Conservation (phyloP, 129 eudicot species). For the Chrysanthemum makinoi region DNA sequence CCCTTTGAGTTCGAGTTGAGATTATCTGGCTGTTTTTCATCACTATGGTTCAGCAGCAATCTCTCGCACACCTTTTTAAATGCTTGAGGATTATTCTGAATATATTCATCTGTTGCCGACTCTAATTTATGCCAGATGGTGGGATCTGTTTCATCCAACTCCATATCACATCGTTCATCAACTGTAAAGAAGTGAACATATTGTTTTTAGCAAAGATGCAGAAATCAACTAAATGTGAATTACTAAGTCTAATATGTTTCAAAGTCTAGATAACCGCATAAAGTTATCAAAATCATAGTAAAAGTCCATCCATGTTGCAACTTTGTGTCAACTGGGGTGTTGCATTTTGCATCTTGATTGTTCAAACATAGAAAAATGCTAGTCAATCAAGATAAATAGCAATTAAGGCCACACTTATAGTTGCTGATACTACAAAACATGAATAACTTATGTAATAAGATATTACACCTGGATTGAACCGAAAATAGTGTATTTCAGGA, state of each 20-base stretch:
- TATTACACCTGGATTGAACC: constrained; percentile 89
- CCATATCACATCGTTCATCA: constrained; percentile 99
- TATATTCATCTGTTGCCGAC: constrained; percentile 83
- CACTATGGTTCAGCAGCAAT: constrained; percentile 61
- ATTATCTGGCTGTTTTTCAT: constrained; percentile 57
- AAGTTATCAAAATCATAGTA: no score
- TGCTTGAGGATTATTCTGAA: constrained; percentile 54
- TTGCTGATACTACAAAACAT: background rate
- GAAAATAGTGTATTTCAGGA: constrained; percentile 89
- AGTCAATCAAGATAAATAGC: background rate
- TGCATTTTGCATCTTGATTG: no score
- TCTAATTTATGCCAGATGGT: constrained; percentile 84
- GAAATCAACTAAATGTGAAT: no score
- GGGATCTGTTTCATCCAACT: constrained; percentile 98
- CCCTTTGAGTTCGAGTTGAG: constrained; percentile 54
- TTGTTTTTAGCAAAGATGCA: background rate
- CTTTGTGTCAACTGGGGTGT: no score
- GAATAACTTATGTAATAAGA: constrained; percentile 3
- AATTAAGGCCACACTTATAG: background rate
- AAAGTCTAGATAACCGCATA: no score
- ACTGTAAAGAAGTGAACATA: constrained; percentile 41
- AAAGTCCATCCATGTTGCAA: no score
- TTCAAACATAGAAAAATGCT: background rate
- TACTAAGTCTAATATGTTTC: no score
- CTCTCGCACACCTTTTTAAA: constrained; percentile 77